Evolutionary conservation across 2,329 filamentous ascomycete species (phyloP).

Genomic region (Fusarium mexicanum): DNA sequence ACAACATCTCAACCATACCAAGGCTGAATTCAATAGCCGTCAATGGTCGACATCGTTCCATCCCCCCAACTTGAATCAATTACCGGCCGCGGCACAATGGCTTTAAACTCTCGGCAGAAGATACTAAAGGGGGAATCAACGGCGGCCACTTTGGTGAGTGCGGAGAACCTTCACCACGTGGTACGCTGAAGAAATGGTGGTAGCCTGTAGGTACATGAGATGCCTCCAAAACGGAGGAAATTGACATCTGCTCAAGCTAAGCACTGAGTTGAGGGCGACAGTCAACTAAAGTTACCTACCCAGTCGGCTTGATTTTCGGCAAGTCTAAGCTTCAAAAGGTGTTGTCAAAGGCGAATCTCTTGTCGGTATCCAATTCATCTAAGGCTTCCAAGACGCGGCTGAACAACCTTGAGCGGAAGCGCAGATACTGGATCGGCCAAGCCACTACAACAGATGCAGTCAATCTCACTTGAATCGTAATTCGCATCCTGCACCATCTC

Average conservation of each 20-base stretch:
- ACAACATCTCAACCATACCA: background rate
- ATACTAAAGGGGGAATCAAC: constrained; percentile 1
- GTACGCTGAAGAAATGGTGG: constrained; percentile 1
- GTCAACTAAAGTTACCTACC: constrained; percentile 6
- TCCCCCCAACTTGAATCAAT: constrained; percentile 9
- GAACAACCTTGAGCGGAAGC: constrained; percentile 3
- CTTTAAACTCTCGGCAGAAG: constrained; percentile 9
- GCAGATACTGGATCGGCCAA: background rate
- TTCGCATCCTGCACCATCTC: background rate
- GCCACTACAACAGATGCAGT: background rate
- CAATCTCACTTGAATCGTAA: constrained; percentile 22
- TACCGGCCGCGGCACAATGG: constrained; percentile 20
- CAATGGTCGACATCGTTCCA: constrained; percentile 11
- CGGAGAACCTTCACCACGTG: constrained; percentile 31
- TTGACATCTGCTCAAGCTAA: constrained; percentile 13
- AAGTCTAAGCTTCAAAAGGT: background rate
- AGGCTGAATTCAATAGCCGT: background rate
- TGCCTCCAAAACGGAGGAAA: constrained; percentile 26
- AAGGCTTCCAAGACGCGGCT: constrained; percentile 2
- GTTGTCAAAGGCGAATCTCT: constrained; percentile 5
- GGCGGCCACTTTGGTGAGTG: constrained; percentile 1
- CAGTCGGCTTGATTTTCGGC: background rate
- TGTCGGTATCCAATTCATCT: constrained; percentile 5
- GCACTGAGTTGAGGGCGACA: constrained; percentile 7
- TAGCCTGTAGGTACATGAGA: constrained; percentile 17